These are phyloP conservation scores for Moricandia arvensis DNA, from an alignment of 345 rosid species.

Conservation along the genomic window DNA sequence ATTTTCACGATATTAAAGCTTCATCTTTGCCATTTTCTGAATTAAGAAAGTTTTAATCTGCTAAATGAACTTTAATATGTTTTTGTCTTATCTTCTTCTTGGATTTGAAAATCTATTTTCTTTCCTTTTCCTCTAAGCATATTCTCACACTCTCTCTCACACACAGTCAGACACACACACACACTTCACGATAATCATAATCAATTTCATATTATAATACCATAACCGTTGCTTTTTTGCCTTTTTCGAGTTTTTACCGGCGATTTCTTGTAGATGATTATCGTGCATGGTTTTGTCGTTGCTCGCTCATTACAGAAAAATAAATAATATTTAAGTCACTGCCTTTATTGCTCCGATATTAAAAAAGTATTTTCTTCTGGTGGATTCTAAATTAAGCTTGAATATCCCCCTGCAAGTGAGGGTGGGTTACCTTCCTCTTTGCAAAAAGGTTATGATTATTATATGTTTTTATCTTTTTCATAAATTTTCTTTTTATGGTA, in stretches of 20 bases:
- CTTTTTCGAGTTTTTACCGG: slow-evolving; percentile 28
- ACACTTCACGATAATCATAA: neutral
- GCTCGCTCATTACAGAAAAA: slow-evolving; percentile 5
- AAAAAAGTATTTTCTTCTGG: neutral
- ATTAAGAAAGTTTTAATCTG: neutral
- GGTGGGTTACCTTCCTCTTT: slow-evolving; percentile 26
- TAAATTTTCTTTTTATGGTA: slow-evolving; percentile 10
- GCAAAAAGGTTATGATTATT: slow-evolving; percentile 3
- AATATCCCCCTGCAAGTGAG: slow-evolving; percentile 30
- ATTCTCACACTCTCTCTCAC: neutral
- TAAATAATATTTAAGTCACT: neutral
- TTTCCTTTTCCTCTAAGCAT: slow-evolving; percentile 13
- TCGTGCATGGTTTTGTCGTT: slow-evolving; percentile 34
- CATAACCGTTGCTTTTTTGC: slow-evolving; percentile 4
- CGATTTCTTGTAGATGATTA: neutral
- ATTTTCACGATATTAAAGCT: neutral
- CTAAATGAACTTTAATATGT: slow-evolving; percentile 4
- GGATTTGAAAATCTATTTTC: slow-evolving; percentile 21
- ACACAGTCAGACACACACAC: slow-evolving; percentile 21
- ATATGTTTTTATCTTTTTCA: neutral
- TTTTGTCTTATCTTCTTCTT: slow-evolving; percentile 36
- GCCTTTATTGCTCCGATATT: slow-evolving; percentile 18
- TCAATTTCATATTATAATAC: neutral
- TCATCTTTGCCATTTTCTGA: neutral
- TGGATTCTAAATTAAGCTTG: slow-evolving; percentile 22